Percentiles rank a stretch among this genome's conserved stretches.
phyloP scores from a whole-genome alignment of 1,139 yeast genomes.

The Zygosaccharomyces pseudobailii region DNA sequence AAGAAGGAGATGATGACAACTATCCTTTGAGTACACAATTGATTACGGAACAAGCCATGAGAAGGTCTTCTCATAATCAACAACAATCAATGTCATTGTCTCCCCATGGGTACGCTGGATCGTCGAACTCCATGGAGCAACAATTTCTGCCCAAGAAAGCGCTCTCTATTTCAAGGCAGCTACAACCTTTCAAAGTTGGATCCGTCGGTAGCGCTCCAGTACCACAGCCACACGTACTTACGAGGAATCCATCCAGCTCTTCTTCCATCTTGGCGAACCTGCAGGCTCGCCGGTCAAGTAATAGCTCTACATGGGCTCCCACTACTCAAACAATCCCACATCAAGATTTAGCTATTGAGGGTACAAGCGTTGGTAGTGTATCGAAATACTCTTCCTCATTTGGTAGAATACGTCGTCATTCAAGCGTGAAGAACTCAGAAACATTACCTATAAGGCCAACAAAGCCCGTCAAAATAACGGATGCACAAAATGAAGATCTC shows the following conservation, averaged over 20 bases:
- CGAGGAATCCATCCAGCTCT: constrained; percentile 36
- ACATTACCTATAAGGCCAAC: constrained; percentile 20
- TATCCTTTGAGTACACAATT: constrained; percentile 5
- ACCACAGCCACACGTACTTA: constrained; percentile 27
- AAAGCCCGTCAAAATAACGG: constrained; percentile 9
- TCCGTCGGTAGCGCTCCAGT: constrained; percentile 50
- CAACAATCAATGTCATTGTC: constrained; percentile 28
- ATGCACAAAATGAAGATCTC: constrained; percentile 54
- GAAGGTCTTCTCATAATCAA: constrained; percentile 14
- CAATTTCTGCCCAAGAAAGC: constrained; percentile 23
- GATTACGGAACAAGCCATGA: constrained; percentile 4
- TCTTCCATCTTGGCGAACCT: constrained; percentile 37
- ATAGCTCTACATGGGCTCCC: constrained; percentile 25
- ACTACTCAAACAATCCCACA: constrained; percentile 9
- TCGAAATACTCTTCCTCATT: constrained; percentile 40
- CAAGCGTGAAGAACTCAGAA: constrained; percentile 36
- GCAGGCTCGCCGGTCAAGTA: constrained; percentile 34
- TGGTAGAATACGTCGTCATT: constrained; percentile 37
- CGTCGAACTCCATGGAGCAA: constrained; percentile 17
- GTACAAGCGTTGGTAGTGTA: constrained; percentile 36
- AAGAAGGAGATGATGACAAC: constrained; percentile 33
- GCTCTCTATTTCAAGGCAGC: constrained; percentile 27
- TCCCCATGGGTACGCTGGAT: constrained; percentile 22
- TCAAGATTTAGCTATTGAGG: constrained; percentile 18
- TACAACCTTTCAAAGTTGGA: constrained; percentile 61